A percentile compares a stretch with the other conserved stretches of the same genome.
These are phyloP conservation scores for Phytophthora sp. DNA, from an alignment of 352 stramenopile genomes.

Conservation along the genomic window DNA sequence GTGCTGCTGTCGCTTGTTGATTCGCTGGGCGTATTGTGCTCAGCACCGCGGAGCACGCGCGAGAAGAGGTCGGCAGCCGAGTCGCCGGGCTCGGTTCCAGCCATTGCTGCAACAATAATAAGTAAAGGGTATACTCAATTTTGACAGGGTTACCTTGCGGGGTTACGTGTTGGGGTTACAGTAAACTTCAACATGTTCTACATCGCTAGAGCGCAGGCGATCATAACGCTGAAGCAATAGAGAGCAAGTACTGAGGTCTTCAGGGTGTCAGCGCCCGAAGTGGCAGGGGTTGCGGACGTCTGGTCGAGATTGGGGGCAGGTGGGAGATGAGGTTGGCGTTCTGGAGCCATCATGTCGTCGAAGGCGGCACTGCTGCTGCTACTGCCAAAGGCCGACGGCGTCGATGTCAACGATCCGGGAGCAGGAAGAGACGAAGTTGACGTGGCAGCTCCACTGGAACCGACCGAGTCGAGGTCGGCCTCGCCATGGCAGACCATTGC, in stretches of 20 bases:
- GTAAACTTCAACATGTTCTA: constrained; percentile 20
- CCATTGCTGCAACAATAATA: constrained; percentile 33
- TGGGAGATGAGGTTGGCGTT: constrained; percentile 22
- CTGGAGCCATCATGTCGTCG: constrained; percentile 12
- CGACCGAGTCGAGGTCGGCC: constrained; percentile 16
- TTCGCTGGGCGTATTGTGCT: neutral
- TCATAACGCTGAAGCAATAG: constrained; percentile 22
- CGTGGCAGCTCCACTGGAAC: constrained; percentile 13
- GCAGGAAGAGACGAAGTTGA: constrained; percentile 14
- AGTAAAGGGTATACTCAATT: constrained; percentile 12
- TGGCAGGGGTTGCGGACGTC: constrained; percentile 8
- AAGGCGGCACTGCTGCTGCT: constrained; percentile 21
- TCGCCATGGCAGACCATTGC: constrained; percentile 45
- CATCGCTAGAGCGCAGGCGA: constrained; percentile 13
- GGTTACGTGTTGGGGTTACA: constrained; percentile 24
- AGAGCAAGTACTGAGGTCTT: constrained; percentile 3
- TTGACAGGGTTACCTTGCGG: constrained; percentile 21
- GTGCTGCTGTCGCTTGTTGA: neutral
- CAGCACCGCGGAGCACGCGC: constrained; percentile 36
- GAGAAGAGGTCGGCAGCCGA: constrained; percentile 48
- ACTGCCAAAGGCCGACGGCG: constrained; percentile 3
- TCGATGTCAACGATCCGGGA: constrained; percentile 11
- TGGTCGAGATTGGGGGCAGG: constrained; percentile 21
- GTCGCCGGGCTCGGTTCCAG: constrained; percentile 13
- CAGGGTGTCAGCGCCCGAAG: constrained; percentile 13